Evolutionary conservation across 2,329 filamentous ascomycete species (phyloP).

Genomic region (Cladosporium sp.): DNA sequence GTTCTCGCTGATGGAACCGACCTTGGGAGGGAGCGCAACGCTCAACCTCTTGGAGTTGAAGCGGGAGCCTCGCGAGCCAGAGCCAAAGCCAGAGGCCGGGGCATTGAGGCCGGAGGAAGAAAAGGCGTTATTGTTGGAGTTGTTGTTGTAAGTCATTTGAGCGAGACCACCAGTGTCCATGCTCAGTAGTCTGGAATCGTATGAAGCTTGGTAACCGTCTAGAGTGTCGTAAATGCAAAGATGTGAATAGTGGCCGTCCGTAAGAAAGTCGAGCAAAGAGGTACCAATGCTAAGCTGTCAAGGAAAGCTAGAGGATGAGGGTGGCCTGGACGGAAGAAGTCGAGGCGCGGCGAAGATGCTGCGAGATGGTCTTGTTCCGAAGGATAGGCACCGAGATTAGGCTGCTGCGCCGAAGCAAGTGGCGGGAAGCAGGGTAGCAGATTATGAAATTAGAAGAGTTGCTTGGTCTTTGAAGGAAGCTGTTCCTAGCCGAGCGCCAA

Average conservation of each 20-base stretch:
- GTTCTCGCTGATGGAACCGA: constrained; percentile 62
- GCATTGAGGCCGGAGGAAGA: constrained; percentile 68
- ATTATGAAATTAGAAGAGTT: constrained; percentile 13
- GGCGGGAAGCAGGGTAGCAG: constrained; percentile 18
- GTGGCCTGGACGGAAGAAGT: constrained; percentile 3
- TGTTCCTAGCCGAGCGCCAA: constrained; percentile 4
- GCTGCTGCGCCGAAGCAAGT: constrained; percentile 28
- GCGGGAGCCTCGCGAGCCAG: constrained; percentile 80
- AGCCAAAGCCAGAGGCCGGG: constrained; percentile 63
- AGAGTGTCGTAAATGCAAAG: constrained; percentile 14
- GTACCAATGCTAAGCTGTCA: constrained; percentile 15
- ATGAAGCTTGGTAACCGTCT: constrained; percentile 11
- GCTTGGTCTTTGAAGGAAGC: constrained; percentile 12
- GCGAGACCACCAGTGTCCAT: constrained; percentile 98
- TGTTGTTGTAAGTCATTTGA: constrained; percentile 92
- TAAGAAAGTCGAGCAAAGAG: background rate
- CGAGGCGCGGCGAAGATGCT: constrained; percentile 20
- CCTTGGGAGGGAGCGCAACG: constrained; percentile 69
- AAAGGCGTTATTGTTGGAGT: constrained; percentile 43
- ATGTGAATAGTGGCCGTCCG: constrained; percentile 5
- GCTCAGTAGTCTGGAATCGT: constrained; percentile 38
- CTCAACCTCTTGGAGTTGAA: constrained; percentile 79
- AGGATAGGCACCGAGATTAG: constrained; percentile 25
- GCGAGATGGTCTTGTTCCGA: constrained; percentile 10
- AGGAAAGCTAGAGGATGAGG: constrained; percentile 14